These are phyloP conservation scores for Vigna trinervia DNA, from an alignment of 306 rosid genomes.

Conservation along the genomic window DNA sequence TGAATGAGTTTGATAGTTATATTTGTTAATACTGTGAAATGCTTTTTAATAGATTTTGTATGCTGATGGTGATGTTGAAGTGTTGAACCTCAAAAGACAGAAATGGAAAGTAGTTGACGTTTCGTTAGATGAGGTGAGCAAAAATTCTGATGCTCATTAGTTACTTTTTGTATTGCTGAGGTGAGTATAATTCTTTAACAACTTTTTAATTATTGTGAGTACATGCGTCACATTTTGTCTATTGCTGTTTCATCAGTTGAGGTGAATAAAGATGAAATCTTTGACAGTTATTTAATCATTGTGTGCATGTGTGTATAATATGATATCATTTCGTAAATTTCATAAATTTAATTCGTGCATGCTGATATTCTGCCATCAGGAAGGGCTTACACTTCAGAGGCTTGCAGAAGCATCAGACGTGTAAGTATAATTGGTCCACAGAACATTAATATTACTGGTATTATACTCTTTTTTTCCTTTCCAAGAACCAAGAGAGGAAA, in stretches of 20 bases:
- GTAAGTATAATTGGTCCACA: conserved; percentile 54
- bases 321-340: neutral
- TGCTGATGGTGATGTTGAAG: conserved; percentile 68
- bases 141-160: conserved; percentile 15
- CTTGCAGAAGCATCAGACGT: conserved; percentile 48
- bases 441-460: neutral
- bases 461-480: neutral
- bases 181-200: neutral
- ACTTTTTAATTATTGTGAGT: neutral
- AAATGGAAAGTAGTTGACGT: conserved; percentile 53
- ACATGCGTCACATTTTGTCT: neutral
- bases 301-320: neutral
- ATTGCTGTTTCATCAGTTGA: neutral
- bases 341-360: conserved; percentile 12
- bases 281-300: neutral
- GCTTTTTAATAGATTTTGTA: conserved; percentile 59
- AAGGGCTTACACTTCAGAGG: conserved; percentile 48
- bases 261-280: neutral
- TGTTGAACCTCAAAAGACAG: conserved; percentile 63
- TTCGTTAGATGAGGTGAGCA: conserved; percentile 53
- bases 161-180: neutral
- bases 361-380: conserved; percentile 48
- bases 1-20: neutral
- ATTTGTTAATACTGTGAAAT: conserved; percentile 25
- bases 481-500: neutral